These are phyloP conservation scores for Nidularia sp. DNA, from an alignment of 768 basidiomycete genomes.

Conservation along the genomic window DNA sequence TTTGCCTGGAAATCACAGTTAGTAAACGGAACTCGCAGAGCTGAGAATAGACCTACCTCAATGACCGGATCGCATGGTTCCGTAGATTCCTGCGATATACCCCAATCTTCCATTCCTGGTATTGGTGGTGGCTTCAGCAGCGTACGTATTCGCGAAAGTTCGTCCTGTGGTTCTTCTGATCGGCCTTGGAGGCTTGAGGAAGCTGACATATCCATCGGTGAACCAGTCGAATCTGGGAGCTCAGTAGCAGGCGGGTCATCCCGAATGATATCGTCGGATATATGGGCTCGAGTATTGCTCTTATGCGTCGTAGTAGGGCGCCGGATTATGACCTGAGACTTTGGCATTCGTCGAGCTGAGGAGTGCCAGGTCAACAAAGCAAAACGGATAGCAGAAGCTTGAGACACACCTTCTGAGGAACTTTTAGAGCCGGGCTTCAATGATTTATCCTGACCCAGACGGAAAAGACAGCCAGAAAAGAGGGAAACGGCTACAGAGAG, in stretches of 20 bases:
- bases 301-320: conserved; percentile 42
- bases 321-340: conserved; percentile 60
- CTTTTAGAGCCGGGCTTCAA: conserved; percentile 31
- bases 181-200: conserved; percentile 2
- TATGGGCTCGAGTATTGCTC: conserved; percentile 44
- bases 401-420: conserved; percentile 37
- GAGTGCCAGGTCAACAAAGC: not conserved
- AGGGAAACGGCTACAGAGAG: conserved; percentile 51
- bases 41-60: conserved; percentile 35
- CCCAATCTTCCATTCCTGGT: conserved; percentile 67
- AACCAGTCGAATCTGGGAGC: conserved; percentile 4
- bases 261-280: conserved; percentile 39
- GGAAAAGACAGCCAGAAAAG: conserved; percentile 57
- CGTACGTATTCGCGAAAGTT: conserved; percentile 48
- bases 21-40: not conserved
- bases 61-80: conserved; percentile 60
- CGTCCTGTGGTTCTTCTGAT: conserved; percentile 31
- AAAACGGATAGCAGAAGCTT: conserved; percentile 6
- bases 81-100: conserved; percentile 59
- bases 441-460: conserved; percentile 61
- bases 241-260: conserved; percentile 4
- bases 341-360: conserved; percentile 37
- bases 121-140: conserved; percentile 63
- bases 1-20: conserved; percentile 54
- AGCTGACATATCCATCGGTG: conserved; percentile 12